phyloP scores from a whole-genome alignment of 2,329 filamentous ascomycete genomes.

The Colletotrichum siamense region DNA sequence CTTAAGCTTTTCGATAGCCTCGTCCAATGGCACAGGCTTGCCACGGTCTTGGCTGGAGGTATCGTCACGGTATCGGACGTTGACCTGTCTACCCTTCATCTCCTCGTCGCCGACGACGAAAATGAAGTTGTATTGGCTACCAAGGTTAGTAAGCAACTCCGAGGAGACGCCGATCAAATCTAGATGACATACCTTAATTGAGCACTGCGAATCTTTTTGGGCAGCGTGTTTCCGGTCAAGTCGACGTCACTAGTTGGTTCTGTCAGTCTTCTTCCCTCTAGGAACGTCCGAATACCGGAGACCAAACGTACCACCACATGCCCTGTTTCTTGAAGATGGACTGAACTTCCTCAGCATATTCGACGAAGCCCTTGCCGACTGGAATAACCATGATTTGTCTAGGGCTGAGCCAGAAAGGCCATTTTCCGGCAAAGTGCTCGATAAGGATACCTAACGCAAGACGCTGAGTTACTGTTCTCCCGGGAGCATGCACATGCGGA shows the following conservation, averaged over 20 bases:
- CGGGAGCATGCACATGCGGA: too few species aligned
- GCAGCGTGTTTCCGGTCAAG: slow-evolving; percentile 78
- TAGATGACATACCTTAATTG: slow-evolving; percentile 73
- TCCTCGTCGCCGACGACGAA: slow-evolving; percentile 68
- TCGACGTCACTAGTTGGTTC: slow-evolving; percentile 60
- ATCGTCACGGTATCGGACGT: slow-evolving; percentile 69
- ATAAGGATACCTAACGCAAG: slow-evolving; percentile 69
- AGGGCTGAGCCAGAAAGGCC: slow-evolving; percentile 90
- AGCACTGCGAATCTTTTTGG: slow-evolving; percentile 87
- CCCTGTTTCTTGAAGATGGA: slow-evolving; percentile 68
- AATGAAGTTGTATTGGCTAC: slow-evolving; percentile 10
- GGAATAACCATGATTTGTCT: slow-evolving; percentile 69
- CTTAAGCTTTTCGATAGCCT: slow-evolving; percentile 61
- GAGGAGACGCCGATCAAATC: not conserved
- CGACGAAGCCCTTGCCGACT: slow-evolving; percentile 73
- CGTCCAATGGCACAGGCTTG: slow-evolving; percentile 61
- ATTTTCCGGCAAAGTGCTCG: slow-evolving; percentile 86
- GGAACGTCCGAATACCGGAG: not conserved
- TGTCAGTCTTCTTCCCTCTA: not conserved
- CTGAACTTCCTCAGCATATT: slow-evolving; percentile 79
- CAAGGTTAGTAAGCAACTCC: slow-evolving; percentile 24
- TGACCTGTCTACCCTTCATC: slow-evolving; percentile 64
- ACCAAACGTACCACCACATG: slow-evolving; percentile 60
- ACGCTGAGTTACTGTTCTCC: not conserved
- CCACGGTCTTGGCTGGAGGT: slow-evolving; percentile 66